Conservation (phyloP, 768 basidiomycete species). For the Sporobolomyces pararoseus region DNA sequence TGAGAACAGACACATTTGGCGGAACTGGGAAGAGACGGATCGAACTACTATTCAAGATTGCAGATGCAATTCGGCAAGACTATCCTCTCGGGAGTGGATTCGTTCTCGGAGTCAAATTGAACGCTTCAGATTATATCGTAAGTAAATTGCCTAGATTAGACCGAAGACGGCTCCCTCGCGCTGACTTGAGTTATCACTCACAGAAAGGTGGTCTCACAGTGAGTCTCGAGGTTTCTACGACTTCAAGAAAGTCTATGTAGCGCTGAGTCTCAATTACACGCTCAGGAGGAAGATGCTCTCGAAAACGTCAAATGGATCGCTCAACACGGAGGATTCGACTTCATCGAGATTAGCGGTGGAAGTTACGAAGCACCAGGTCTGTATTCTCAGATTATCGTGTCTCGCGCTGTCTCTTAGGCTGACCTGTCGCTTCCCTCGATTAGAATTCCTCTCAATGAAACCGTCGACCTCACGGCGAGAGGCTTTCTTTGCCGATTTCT, state of each 20-base stretch:
- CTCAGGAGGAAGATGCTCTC: conserved; percentile 55
- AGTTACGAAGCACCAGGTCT: conserved; percentile 74
- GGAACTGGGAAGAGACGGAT: conserved; percentile 54
- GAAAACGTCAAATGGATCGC: conserved; percentile 62
- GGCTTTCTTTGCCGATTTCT: conserved; percentile 68
- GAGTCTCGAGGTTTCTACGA: not conserved
- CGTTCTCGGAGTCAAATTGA: conserved; percentile 72
- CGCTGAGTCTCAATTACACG: not conserved
- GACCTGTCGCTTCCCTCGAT: not conserved
- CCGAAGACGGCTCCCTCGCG: too few relatives aligned
- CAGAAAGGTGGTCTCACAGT: conserved; percentile 44
- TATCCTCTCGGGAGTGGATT: conserved; percentile 57
- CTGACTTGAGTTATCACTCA: too few relatives aligned
- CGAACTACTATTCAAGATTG: conserved; percentile 60
- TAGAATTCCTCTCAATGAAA: conserved; percentile 19
- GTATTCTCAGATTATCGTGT: too few relatives aligned
- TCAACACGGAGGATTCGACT: conserved; percentile 66
- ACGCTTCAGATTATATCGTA: conserved; percentile 67
- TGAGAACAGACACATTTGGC: conserved; percentile 62
- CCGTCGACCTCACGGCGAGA: conserved; percentile 54
- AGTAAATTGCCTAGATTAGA: conserved; percentile 41
- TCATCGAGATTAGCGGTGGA: conserved; percentile 83
- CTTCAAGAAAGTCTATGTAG: not conserved
- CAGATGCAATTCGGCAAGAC: conserved; percentile 57
- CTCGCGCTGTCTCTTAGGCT: too few relatives aligned